Conservation (phyloP, 2,329 filamentous ascomycete species). For the Pyrenophora seminiperda region DNA sequence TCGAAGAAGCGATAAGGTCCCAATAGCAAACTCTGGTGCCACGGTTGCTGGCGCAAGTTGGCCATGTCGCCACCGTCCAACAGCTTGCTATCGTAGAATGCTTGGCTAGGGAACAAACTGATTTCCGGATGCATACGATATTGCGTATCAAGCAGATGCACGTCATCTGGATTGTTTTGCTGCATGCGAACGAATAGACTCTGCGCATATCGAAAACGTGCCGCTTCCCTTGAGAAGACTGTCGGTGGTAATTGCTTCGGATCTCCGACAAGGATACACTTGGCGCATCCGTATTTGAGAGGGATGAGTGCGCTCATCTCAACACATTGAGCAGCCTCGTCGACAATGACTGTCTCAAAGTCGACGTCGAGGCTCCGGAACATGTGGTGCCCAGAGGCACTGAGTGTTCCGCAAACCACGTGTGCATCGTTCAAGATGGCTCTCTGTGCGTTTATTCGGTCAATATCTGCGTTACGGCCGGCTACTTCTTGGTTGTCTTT, state of each 20-base stretch:
- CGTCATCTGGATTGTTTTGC: conserved; percentile 81
- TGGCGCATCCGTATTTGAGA: conserved; percentile 94
- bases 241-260: conserved; percentile 97
- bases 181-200: conserved; percentile 99
- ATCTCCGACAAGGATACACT: conserved; percentile 96
- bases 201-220: conserved; percentile 93
- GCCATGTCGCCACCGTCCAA: conserved; percentile 86
- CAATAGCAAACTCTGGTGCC: conserved; percentile 82
- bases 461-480: conserved; percentile 83
- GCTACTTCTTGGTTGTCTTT: conserved; percentile 84
- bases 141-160: conserved; percentile 95
- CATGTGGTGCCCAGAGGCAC: conserved; percentile 95
- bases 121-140: conserved; percentile 99
- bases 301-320: conserved; percentile 96
- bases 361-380: conserved; percentile 93
- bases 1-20: conserved; percentile 98
- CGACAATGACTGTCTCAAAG: conserved; percentile 97
- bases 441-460: conserved; percentile 82
- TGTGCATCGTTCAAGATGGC: conserved; percentile 89
- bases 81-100: conserved; percentile 90
- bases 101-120: conserved; percentile 82
- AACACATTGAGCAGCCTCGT: conserved; percentile 97
- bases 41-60: conserved; percentile 73
- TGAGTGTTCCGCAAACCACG: conserved; percentile 92
- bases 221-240: conserved; percentile 90